Base-by-base conservation (phyloP, 1,284 basidiomycete genomes). In the Puccinia triticina region DNA sequence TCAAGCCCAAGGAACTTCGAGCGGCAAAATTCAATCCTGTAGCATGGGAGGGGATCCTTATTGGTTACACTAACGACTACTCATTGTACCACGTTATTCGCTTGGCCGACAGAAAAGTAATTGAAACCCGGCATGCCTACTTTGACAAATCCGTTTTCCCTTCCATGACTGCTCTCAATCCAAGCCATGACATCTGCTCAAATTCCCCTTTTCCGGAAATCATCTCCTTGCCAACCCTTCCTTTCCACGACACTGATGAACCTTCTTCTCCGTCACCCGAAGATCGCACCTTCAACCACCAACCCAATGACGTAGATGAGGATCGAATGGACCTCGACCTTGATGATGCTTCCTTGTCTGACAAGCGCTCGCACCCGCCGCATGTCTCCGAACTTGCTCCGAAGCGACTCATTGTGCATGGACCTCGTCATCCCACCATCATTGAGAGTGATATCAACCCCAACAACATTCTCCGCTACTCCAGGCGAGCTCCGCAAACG, bases 111-210 rank as follows among this genome's bases (percentile, higher is more conserved):
- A n/a, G n/a, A n/a, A n/a, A n/a, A n/a, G n/a, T n/a, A n/a, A n/a
- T n/a, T n/a, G n/a, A n/a, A n/a, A n/a, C n/a, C n/a, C n/a, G n/a
- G n/a, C 72, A 74, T 37, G 72, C 48, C 5, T 55, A 55, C 23
- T 74, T 74, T 57, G 72, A 74, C 48, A 50, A 74, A 55, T 53
- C 72, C 10, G 29, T n/a, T 32, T 74, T 74, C 29, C 72, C 72
- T 21, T 3, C 1, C 12, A 48, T 74, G 7, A 1, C 10, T 32
- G 46, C 32, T 3, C 16, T 55, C 48, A 74, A 53, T 21, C 29
- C 48, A 2, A 74, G 50, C 32, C 61, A 29, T 21, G 61, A 64
- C 34, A 37, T 64, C 61, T 21, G 14, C 10, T 11, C 8, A 29
- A 37, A 23, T 14, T 26, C 34, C 29, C 26, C 16, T 14, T 32